Evolutionary conservation across 2,329 filamentous ascomycete genomes (phyloP).

Genomic region (Phialocephala subalpina): DNA sequence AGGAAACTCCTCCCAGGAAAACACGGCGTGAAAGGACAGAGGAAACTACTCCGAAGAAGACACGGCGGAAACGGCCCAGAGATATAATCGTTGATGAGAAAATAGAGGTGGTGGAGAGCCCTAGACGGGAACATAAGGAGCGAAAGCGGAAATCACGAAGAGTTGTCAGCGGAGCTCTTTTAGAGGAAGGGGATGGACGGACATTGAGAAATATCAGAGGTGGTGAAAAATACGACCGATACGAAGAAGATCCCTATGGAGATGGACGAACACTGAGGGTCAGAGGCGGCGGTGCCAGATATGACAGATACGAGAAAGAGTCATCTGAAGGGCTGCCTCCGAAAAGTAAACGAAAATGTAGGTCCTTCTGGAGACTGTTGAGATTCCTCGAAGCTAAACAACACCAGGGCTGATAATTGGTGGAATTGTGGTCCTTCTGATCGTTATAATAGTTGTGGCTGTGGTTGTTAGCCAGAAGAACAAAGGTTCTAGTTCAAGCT

Average conservation of each 20-base stretch:
- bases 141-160: conserved; percentile 54
- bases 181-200: conserved; percentile 71
- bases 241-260: conserved; percentile 53
- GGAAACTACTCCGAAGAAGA: conserved; percentile 38
- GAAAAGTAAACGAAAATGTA: conserved; percentile 68
- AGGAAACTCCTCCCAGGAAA: conserved; percentile 38
- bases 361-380: conserved; percentile 41
- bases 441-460: conserved; percentile 73
- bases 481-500: conserved; percentile 37
- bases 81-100: conserved; percentile 37
- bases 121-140: conserved; percentile 38
- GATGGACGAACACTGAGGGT: conserved; percentile 59
- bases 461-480: conserved; percentile 73
- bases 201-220: conserved; percentile 59
- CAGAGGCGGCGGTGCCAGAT: conserved; percentile 54
- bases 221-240: conserved; percentile 49
- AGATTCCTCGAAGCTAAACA: neutral
- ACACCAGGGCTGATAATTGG: conserved; percentile 40
- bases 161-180: conserved; percentile 73
- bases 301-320: conserved; percentile 54
- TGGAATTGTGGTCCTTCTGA: conserved; percentile 58
- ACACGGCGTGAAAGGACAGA: conserved; percentile 34
- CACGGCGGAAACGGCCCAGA: conserved; percentile 33
- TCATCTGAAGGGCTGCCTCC: conserved; percentile 31
- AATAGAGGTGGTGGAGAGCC: conserved; percentile 35